phyloP scores from a whole-genome alignment of 176 grass and related monocot species.

The Phoenix roebelenii region DNA sequence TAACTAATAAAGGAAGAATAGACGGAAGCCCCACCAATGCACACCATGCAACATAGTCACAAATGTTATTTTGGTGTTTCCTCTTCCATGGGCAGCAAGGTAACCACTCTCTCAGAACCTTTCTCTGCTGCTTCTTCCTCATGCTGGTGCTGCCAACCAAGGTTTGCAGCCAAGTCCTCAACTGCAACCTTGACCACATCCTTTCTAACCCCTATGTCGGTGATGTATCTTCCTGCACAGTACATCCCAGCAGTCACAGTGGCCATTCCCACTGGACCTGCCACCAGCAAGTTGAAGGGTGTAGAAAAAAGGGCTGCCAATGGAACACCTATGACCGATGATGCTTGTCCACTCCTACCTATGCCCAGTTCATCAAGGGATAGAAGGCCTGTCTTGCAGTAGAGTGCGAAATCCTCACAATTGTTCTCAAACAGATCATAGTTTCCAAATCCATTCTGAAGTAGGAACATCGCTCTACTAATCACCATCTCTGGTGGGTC shows the following conservation, averaged over 20 bases:
- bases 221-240: constrained; percentile 81
- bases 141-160: constrained; percentile 8
- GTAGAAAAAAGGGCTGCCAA: constrained; percentile 72
- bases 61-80: not conserved
- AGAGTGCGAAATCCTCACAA: constrained; percentile 91
- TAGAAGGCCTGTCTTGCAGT: constrained; percentile 92
- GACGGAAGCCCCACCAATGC: too few species aligned
- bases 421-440: constrained; percentile 99
- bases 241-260: constrained; percentile 97
- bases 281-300: constrained; percentile 74
- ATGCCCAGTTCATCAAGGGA: constrained; percentile 49
- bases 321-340: constrained; percentile 67
- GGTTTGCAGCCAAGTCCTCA: constrained; percentile 45
- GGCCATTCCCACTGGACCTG: constrained; percentile 82
- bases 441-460: constrained; percentile 85
- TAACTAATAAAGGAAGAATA: too few species aligned
- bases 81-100: not conserved
- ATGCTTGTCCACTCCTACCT: constrained; percentile 78
- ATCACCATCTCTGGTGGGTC: constrained; percentile 59
- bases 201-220: constrained; percentile 83
- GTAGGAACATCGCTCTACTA: constrained; percentile 73
- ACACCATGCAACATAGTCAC: too few species aligned
- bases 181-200: constrained; percentile 69
- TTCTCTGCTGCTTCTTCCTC: not conserved
- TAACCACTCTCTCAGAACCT: not conserved